phyloP scores from a whole-genome alignment of 2,329 filamentous ascomycete species.

The Trichoderma lentiforme region DNA sequence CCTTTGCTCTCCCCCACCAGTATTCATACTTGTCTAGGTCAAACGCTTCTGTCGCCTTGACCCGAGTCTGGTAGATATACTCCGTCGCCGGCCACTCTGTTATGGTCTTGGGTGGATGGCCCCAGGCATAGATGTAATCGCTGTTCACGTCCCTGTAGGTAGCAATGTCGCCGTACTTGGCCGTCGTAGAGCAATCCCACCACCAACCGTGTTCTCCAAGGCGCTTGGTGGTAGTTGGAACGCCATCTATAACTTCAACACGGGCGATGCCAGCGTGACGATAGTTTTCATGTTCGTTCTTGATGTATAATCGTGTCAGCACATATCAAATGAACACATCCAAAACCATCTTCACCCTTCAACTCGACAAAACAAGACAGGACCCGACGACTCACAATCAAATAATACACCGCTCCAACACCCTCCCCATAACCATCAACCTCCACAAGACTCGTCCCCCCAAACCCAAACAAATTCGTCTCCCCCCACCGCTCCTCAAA shows the following conservation, averaged over 20 bases:
- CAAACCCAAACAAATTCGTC: slow-evolving; percentile 34
- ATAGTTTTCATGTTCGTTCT: slow-evolving; percentile 33
- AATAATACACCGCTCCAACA: slow-evolving; percentile 35
- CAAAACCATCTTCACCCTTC: background rate
- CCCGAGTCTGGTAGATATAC: slow-evolving; percentile 38
- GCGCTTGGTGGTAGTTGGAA: slow-evolving; percentile 36
- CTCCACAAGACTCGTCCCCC: slow-evolving; percentile 40
- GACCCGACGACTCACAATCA: slow-evolving; percentile 30
- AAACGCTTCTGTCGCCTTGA: slow-evolving; percentile 35
- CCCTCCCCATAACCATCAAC: slow-evolving; percentile 25
- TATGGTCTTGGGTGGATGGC: slow-evolving; percentile 35
- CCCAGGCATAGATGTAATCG: slow-evolving; percentile 38
- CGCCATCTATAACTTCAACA: slow-evolving; percentile 32
- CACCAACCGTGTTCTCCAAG: slow-evolving; percentile 27
- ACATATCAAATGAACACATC: background rate
- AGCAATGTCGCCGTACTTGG: slow-evolving; percentile 39
- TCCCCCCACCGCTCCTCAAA: slow-evolving; percentile 38
- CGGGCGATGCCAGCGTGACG: slow-evolving; percentile 37
- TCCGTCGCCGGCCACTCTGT: slow-evolving; percentile 24
- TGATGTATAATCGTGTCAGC: background rate
- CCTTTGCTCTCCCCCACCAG: slow-evolving; percentile 37
- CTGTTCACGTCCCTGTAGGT: slow-evolving; percentile 38
- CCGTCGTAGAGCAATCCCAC: slow-evolving; percentile 32
- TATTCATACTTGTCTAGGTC: slow-evolving; percentile 39
- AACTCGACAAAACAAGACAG: too few species aligned